Evolutionary conservation across 768 basidiomycete species (phyloP).

Genomic region (Suillus placidus): DNA sequence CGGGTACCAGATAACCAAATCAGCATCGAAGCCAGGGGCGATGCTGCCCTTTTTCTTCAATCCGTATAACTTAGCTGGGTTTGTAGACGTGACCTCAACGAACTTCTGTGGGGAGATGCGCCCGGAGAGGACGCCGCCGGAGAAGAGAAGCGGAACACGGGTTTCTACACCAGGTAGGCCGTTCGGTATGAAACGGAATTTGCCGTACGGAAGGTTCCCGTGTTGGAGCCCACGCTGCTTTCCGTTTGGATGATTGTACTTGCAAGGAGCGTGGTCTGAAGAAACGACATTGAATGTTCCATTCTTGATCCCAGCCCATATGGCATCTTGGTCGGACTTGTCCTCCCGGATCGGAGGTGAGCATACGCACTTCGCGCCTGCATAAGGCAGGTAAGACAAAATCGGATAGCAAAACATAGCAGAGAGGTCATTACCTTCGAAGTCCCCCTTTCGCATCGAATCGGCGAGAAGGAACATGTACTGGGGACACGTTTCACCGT

Average conservation of each 20-base stretch:
- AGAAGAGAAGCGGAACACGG: conserved; percentile 34
- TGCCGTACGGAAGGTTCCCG: conserved; percentile 27
- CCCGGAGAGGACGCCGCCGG: conserved; percentile 33
- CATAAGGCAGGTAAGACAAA: background rate
- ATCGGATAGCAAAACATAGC: background rate
- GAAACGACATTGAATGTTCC: conserved; percentile 34
- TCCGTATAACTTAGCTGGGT: conserved; percentile 38
- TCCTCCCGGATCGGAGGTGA: conserved; percentile 21
- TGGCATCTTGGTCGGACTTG: conserved; percentile 19
- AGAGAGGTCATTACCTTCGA: conserved; percentile 14
- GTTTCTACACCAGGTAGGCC: conserved; percentile 39
- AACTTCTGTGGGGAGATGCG: conserved; percentile 34
- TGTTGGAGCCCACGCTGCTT: conserved; percentile 27
- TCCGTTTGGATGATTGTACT: conserved; percentile 29
- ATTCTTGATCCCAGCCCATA: conserved; percentile 21
- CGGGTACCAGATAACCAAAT: conserved; percentile 34
- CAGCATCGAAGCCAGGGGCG: conserved; percentile 36
- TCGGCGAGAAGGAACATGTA: conserved; percentile 20
- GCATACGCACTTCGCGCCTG: conserved; percentile 22
- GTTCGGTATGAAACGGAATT: conserved; percentile 37
- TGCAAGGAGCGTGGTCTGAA: conserved; percentile 36
- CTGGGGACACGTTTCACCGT: conserved; percentile 25
- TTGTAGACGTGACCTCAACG: conserved; percentile 37
- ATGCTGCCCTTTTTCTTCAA: conserved; percentile 39
- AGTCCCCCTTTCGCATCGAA: conserved; percentile 19